Percentiles rank a stretch among this genome's conserved stretches.
Evolutionary conservation across 208 protist genomes (phyloP).

Genomic region (Trypanosoma scelopori): DNA sequence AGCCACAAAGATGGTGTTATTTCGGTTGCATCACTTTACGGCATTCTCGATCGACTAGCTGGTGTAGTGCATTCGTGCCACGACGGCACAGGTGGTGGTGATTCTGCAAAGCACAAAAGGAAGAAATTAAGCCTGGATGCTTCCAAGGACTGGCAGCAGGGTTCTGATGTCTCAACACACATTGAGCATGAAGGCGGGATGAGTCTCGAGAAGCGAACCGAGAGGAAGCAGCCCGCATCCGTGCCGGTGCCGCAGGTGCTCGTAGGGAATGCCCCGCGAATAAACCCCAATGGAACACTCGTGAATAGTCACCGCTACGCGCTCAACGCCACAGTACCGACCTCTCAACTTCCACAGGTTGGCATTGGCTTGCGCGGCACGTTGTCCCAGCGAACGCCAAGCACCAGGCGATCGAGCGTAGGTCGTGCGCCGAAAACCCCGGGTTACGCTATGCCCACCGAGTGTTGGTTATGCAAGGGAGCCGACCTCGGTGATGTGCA

Average conservation of each 20-base stretch:
- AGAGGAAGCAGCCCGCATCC: neutral
- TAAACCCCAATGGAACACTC: neutral
- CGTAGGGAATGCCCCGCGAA: constrained; percentile 21
- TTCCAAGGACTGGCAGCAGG: neutral
- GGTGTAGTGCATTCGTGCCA: constrained; percentile 18
- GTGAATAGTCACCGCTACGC: constrained; percentile 1
- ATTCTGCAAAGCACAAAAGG: neutral
- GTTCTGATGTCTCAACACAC: constrained; percentile 1
- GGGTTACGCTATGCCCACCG: constrained; percentile 70
- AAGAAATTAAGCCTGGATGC: constrained; percentile 1
- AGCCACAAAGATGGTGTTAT: constrained; percentile 6
- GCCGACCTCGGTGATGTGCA: constrained; percentile 32
- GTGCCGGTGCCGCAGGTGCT: constrained; percentile 14
- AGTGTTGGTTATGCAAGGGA: constrained; percentile 72
- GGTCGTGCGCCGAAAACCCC: constrained; percentile 23
- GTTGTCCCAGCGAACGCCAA: constrained; percentile 9
- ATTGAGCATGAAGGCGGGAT: neutral
- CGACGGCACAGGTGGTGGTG: neutral
- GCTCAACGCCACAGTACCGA: constrained; percentile 13
- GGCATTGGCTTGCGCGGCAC: constrained; percentile 7
- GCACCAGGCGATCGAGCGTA: constrained; percentile 9
- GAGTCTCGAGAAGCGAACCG: neutral
- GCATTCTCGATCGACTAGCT: constrained; percentile 26
- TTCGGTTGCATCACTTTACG: constrained; percentile 20
- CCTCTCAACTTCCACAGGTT: constrained; percentile 24